Base-by-base conservation (phyloP, 768 basidiomycete genomes). In the Xerocomellus chrysenteron region DNA sequence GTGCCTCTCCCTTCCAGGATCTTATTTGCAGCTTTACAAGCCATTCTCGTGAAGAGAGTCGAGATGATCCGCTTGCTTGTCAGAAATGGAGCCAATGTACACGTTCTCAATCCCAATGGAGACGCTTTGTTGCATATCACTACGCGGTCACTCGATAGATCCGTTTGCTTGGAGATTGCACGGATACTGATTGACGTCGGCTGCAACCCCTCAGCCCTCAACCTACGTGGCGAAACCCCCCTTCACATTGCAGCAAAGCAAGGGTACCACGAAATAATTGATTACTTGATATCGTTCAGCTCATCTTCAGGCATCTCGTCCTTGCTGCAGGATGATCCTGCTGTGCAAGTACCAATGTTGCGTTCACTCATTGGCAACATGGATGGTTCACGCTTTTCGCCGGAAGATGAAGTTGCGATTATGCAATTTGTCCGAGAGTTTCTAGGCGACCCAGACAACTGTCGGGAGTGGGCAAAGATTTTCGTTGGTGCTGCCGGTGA, bases 61-160 rank as follows among this genome's bases (percentile, higher is more conserved):
- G 36, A 39, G 24, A 48, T 60, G 47, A 10, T 60, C 21, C 44
- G 30, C 10, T 35, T 60, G 0, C 55, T 62, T 13, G 7, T 51
- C n/a, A 6, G 14, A 7, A 49, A 37, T 10, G 52, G 52, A 8
- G 55, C 52, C 17, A 21, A 48, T 9, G 24, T 44, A 1, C 48
- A 24, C 2, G 6, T 30, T 17, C 24, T 37, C 12, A 37, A 35
- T 2, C 3, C 33, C 0, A 4, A 30, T 1, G 58, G 50, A 10
- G 51, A 61, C 3, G 14, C 39, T 3, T 5, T 60, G 2, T 13
- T 61, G 24, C 60, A 61, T 3, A 11, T n/a, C 7, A 5, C 12
- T 32, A 36, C 35, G 33, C 47, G 28, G 6, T 56, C 47, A 4
- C 24, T 14, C n/a, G 37, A 56, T 17, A 32, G 14, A 50, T 50